A percentile compares a stretch with the other conserved stretches of the same genome.
phyloP scores from a whole-genome alignment of 2,329 filamentous ascomycete species.

The Fusarium avenaceum region DNA sequence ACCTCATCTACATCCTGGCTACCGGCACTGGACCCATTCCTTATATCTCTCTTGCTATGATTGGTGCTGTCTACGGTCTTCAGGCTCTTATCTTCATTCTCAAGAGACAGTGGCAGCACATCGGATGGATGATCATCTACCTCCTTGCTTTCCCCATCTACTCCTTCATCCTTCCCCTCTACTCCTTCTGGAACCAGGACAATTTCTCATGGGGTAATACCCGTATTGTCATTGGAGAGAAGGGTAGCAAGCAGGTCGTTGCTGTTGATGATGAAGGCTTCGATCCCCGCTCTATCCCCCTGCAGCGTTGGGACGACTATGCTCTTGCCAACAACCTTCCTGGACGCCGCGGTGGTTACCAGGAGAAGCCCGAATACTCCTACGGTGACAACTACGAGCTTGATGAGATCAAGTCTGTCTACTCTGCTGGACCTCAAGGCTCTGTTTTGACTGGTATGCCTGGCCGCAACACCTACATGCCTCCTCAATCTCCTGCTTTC shows the following conservation, averaged over 20 bases:
- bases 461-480: constrained; percentile 80
- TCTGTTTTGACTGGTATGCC: constrained; percentile 90
- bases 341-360: constrained; percentile 81
- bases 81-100: constrained; percentile 97
- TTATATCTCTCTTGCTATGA: constrained; percentile 86
- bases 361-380: constrained; percentile 73
- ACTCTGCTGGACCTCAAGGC: constrained; percentile 90
- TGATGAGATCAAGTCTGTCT: constrained; percentile 97
- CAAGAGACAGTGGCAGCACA: constrained; percentile 97
- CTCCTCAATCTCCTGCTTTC: constrained; percentile 84
- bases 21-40: constrained; percentile 81
- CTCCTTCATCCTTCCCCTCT: constrained; percentile 89
- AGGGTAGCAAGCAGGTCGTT: constrained; percentile 90
- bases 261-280: constrained; percentile 88
- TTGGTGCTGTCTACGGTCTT: constrained; percentile 93
- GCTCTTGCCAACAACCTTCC: constrained; percentile 88
- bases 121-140: constrained; percentile 99
- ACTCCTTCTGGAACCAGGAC: constrained; percentile 99
- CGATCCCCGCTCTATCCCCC: constrained; percentile 90
- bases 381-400: constrained; percentile 91
- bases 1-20: constrained; percentile 85
- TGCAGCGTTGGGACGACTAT: constrained; percentile 98
- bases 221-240: constrained; percentile 94
- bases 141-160: constrained; percentile 95
- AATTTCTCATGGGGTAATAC: constrained; percentile 99